Conservation (phyloP, 2,329 filamentous ascomycete species). For the Fusarium phyllophilum region DNA sequence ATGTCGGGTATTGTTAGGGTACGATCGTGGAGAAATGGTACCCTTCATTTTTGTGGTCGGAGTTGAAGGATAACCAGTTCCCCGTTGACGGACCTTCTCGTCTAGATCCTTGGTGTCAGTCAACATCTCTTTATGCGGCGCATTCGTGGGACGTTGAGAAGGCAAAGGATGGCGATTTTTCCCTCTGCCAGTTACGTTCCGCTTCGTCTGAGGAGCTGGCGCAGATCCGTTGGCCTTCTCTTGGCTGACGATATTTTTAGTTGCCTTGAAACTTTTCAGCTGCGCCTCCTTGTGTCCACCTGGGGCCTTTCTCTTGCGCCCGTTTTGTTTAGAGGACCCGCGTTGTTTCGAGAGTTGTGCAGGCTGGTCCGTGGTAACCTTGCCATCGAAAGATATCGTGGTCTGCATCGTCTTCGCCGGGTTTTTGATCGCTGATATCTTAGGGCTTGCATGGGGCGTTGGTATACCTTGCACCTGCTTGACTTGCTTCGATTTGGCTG, state of each 20-base stretch:
- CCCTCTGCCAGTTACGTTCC: neutral
- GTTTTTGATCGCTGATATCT: slow-evolving; percentile 55
- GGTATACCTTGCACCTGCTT: slow-evolving; percentile 62
- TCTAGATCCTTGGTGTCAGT: neutral
- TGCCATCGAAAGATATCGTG: slow-evolving; percentile 57
- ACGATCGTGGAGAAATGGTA: slow-evolving; percentile 57
- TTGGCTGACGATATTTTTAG: slow-evolving; percentile 33
- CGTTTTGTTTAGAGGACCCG: slow-evolving; percentile 45
- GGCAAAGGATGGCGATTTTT: slow-evolving; percentile 28
- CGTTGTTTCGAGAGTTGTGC: slow-evolving; percentile 46
- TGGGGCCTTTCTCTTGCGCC: slow-evolving; percentile 48
- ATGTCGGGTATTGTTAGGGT: slow-evolving; percentile 54
- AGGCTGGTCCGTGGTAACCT: slow-evolving; percentile 25
- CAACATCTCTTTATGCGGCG: neutral
- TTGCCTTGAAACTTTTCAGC: slow-evolving; percentile 48
- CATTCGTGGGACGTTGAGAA: slow-evolving; percentile 37
- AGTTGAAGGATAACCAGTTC: slow-evolving; percentile 30
- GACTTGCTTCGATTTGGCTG: slow-evolving; percentile 53
- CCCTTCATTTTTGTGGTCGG: slow-evolving; percentile 38
- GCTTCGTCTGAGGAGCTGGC: slow-evolving; percentile 2
- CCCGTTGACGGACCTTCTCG: neutral
- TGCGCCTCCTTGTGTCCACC: slow-evolving; percentile 54
- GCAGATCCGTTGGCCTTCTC: slow-evolving; percentile 34
- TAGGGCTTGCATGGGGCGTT: slow-evolving; percentile 68
- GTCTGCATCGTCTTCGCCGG: slow-evolving; percentile 60